These are phyloP conservation scores for Hanseniaspora nectarophila DNA, from an alignment of 805 yeast genomes.

Conservation along the genomic window DNA sequence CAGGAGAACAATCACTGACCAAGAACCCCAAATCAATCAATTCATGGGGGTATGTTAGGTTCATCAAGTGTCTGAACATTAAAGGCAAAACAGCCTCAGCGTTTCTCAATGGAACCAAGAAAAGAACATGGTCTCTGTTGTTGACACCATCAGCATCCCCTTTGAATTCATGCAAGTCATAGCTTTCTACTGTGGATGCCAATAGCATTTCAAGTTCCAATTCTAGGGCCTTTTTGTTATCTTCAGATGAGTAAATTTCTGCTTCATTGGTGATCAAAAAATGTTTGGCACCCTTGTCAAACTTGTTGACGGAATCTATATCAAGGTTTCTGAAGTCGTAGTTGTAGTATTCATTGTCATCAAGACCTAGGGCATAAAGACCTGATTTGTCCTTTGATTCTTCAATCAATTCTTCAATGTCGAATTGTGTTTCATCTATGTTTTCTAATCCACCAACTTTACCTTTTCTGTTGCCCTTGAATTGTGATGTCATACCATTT, in stretches of 20 bases:
- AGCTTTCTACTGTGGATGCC: conserved; percentile 42
- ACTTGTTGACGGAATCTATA: conserved; percentile 25
- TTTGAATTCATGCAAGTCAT: conserved; percentile 47
- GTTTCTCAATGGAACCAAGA: conserved; percentile 66
- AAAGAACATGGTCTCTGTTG: conserved; percentile 50
- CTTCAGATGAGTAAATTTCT: conserved; percentile 23
- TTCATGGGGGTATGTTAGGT: conserved; percentile 70
- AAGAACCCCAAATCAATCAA: conserved; percentile 69
- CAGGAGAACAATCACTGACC: conserved; percentile 65
- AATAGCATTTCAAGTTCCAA: conserved; percentile 31
- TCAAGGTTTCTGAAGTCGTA: conserved; percentile 30
- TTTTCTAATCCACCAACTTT: conserved; percentile 4
- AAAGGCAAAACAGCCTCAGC: conserved; percentile 67
- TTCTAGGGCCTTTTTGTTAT: conserved; percentile 24
- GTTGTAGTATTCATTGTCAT: conserved; percentile 28
- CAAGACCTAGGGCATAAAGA: conserved; percentile 14
- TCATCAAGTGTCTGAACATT: conserved; percentile 78
- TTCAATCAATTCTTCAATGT: conserved; percentile 4
- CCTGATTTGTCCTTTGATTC: conserved; percentile 11
- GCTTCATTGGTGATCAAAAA: conserved; percentile 30
- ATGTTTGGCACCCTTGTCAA: conserved; percentile 31
- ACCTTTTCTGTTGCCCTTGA: not conserved
- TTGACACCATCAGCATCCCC: conserved; percentile 42
- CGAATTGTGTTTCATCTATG: conserved; percentile 4
- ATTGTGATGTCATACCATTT: not conserved